These are phyloP conservation scores for Hymenoscyphus infarciens DNA, from an alignment of 2,329 filamentous ascomycete genomes.

Conservation along the genomic window DNA sequence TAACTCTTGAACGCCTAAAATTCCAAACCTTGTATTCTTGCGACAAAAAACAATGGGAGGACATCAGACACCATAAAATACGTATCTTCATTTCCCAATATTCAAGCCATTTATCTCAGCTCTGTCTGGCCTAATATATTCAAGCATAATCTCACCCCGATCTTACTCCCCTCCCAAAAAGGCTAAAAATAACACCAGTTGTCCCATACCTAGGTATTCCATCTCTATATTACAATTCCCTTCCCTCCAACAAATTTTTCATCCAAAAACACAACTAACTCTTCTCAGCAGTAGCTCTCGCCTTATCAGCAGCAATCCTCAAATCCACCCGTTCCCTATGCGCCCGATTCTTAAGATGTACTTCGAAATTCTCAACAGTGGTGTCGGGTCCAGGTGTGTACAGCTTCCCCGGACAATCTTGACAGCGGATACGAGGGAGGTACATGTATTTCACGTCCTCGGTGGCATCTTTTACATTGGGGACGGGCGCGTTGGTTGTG, in stretches of 20 bases:
- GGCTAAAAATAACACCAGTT: neutral
- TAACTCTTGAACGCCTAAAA: too few relatives aligned
- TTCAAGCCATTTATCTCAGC: neutral
- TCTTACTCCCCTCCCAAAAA: neutral
- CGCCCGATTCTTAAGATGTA: conserved; percentile 80
- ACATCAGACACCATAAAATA: neutral
- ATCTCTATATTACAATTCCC: neutral
- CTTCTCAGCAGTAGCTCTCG: too few relatives aligned
- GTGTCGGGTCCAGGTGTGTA: conserved; percentile 87
- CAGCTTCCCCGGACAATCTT: conserved; percentile 88
- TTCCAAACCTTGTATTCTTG: too few relatives aligned
- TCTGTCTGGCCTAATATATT: neutral
- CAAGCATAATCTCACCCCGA: neutral
- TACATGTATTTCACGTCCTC: conserved; percentile 73
- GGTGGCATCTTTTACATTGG: conserved; percentile 51
- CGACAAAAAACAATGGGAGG: too few relatives aligned
- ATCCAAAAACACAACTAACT: neutral
- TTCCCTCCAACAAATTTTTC: neutral
- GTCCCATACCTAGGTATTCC: neutral
- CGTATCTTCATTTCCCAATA: neutral
- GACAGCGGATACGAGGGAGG: conserved; percentile 83
- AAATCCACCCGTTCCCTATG: conserved; percentile 70
- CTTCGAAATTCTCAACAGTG: conserved; percentile 86
- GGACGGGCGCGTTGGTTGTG: conserved; percentile 62
- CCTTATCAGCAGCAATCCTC: conserved; percentile 6